Evolutionary conservation across 1,139 yeast species (phyloP), one percentile per base, ranked within the genome.

Genomic region (Candida sanyaensis): DNA sequence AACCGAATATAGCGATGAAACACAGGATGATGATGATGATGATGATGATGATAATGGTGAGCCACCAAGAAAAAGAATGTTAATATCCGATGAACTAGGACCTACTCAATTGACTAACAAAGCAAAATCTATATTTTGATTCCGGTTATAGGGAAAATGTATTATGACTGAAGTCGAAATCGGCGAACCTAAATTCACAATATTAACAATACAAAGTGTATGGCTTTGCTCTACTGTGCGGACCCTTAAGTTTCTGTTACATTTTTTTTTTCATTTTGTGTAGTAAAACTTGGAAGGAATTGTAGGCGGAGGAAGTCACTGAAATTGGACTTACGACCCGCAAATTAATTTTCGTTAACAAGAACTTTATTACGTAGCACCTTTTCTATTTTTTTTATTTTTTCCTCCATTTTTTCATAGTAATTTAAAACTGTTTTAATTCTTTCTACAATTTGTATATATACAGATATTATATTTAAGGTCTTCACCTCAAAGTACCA

Each of bases 91-190:
- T 58, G 44, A 56, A 29, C 61, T 65, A 46, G 77, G 75, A 1
- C 76, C 77, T 1, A 73, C 78, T 0, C 78, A 73, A 52, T 50
- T 57, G 9, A 57, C 50, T 29, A 59, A 58, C 24, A 64, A 61
- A 43, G 71, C 74, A 7, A 71, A 65, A 43, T 73, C 77, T 1
- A 69, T 73, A 3, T 71, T 73, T 53, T 69, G 29, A 37, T 3
- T 11, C 21, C 30, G 39, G 30, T 24, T 23, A 17, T n/a, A 34
- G 6, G 7, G 4, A 2, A 26, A 26, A 6, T 26, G 4, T 26
- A 6, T 26, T 6, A 26, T 26, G 9, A 26, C 28, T 17, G 2
- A 17, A 17, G 21, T 17, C 21, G 21, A 2, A 17, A 17, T 17
- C 21, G 21, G 3, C 21, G 21, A 17, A 3, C 21, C 21, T 17